These are phyloP conservation scores for Sparassis latifolia DNA, from an alignment of 1,284 basidiomycete species.

Conservation along the genomic window DNA sequence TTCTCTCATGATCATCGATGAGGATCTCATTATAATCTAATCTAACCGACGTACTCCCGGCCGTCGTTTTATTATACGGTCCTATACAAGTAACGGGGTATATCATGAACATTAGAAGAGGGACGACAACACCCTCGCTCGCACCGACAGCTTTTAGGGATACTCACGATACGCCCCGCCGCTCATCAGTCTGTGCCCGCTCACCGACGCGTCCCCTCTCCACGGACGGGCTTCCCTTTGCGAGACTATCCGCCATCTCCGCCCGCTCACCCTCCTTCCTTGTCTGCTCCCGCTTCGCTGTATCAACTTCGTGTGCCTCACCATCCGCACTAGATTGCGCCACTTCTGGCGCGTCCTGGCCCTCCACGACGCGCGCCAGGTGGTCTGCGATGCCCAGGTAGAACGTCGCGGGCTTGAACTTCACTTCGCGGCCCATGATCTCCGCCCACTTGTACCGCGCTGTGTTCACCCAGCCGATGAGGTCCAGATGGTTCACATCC, in stretches of 20 bases:
- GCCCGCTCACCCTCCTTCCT: conserved; percentile 19
- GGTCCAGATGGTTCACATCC: conserved; percentile 89
- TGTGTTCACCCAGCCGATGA: conserved; percentile 81
- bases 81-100: background rate
- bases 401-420: conserved; percentile 85
- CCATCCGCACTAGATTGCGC: background rate
- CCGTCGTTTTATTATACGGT: background rate
- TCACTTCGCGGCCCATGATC: conserved; percentile 82
- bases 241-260: conserved; percentile 27
- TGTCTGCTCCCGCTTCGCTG: conserved; percentile 19
- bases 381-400: conserved; percentile 76
- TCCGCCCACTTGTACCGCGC: conserved; percentile 83
- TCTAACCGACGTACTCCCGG: no score
- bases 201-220: no score
- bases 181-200: no score
- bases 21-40: conserved; percentile 1
- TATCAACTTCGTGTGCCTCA: conserved; percentile 1
- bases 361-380: conserved; percentile 65
- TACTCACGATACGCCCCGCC: no score
- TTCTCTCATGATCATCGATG: conserved; percentile 3
- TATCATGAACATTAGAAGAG: no score
- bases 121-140: no score
- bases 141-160: no score
- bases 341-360: conserved; percentile 17
- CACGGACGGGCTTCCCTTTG: conserved; percentile 13